Base-by-base conservation (phyloP, 116 monocot species). In the Iris pallida region DNA sequence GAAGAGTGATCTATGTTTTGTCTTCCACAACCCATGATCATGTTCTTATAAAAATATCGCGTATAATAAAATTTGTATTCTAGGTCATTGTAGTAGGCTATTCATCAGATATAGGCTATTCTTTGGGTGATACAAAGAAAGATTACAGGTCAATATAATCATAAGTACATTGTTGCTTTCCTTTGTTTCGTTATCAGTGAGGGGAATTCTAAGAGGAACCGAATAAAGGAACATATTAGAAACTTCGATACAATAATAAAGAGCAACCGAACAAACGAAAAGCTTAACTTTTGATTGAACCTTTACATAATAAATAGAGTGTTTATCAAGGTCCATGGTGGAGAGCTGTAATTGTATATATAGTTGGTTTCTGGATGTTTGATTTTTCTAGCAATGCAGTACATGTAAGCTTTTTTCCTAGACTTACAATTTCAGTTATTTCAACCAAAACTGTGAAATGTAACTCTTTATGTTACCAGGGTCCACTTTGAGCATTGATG, bases 301-400 rank as follows among this genome's bases (percentile, higher is more conserved):
- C 30, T 71, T 55, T 53, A 51, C 20, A 7, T 64, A 8, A n/a
- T 16, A 65, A 58, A 46, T 71, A 18, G 46, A 89, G 89, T 47
- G 69, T 80, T 20, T 85, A 85, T 20, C 73, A 59, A 62, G 89
- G 89, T n/a, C 54, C 85, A 11, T 79, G 85, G 5, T 84, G 79
- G 85, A 71, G 74, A 42, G 89, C 85, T 13, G 89, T 82, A 8
- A 46, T 89, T 46, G 63, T 80, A 4, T 89, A 59, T 59, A 82
- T 85, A n/a, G 19, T 71, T 57, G 85, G 89, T 53, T 89, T 89
- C 47, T 89, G 89, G 88, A n/a, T 89, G 3, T 75, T 89, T 14
- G 89, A 89, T 59, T 75, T 89, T 40, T 70, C 89, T 14, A 89
- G 85, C 62, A 89, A 89, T 76, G 58, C 84, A 47, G 89, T 82